Base-by-base conservation (phyloP, 306 rosid species). In the Prinsepia uniflora region DNA sequence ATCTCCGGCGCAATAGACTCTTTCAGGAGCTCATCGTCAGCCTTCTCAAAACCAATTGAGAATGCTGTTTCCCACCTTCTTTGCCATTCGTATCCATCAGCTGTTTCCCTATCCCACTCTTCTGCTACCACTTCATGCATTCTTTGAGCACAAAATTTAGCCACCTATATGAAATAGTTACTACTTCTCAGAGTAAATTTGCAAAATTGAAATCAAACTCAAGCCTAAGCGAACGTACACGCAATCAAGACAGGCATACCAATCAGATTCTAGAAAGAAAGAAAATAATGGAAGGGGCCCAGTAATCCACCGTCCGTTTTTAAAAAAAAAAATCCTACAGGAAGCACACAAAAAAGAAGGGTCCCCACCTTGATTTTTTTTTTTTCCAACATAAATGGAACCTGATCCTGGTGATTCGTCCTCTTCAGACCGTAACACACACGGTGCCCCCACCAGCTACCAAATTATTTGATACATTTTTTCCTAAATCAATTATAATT, bases 41-140 rank as follows among this genome's bases (percentile, higher is more conserved):
- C 76, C 77, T 83, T 89, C 85, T 84, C 86, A 71, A 92, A 89
- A 36, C 98, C 91, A 47, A 74, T 79, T 2, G 85, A 72, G 67
- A 92, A 80, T 10, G 89, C 86, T 0, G 89, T 81, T 67, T 92
- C 92, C 98, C 97, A 92, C 72, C 81, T 92, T 78, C 85, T 83
- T 74, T 75, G 87, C 98, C 98, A 92, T 50, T 84, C 94, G 36
- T 41, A 73, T 11, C 62, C 72, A 49, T 75, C 76, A 61, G 50
- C 75, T 24, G 63, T 79, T 61, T 87, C 84, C 30, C 81, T 67
- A 53, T 76, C 85, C 92, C 96, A 92, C 77, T 89, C 98, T 77
- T 89, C 89, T 39, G 90, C 96, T 76, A 92, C 77, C 78, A 85
- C 80, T 79, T 84, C 73, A 73, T 92, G 98, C 96, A 92, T 84